Evolutionary conservation across 2,329 filamentous ascomycete genomes (phyloP).

Genomic region (Aspergillus vadensis): DNA sequence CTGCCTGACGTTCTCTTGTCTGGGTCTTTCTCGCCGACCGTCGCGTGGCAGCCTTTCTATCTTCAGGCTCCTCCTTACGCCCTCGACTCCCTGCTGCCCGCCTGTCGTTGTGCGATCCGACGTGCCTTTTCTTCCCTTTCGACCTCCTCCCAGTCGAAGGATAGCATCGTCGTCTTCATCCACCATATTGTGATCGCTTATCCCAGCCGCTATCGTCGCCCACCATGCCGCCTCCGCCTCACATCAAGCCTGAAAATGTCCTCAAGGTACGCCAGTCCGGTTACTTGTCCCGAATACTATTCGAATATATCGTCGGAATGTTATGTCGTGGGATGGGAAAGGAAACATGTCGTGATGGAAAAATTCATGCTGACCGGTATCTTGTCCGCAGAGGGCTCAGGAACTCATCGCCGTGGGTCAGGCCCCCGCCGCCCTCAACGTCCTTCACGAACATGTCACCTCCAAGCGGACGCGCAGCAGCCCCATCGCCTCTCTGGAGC

Average conservation of each 20-base stretch:
- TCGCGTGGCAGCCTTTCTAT: conserved; percentile 40
- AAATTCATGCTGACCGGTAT: conserved; percentile 19
- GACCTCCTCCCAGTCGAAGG: conserved; percentile 7
- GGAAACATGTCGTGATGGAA: not conserved
- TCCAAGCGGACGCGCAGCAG: conserved; percentile 97
- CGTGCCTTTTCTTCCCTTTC: conserved; percentile 19
- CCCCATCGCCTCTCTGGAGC: conserved; percentile 92
- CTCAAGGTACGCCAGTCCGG: conserved; percentile 64
- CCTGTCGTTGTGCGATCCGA: conserved; percentile 26
- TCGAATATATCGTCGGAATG: not conserved
- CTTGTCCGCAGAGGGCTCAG: conserved; percentile 69
- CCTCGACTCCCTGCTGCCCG: conserved; percentile 33
- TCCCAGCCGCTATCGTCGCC: conserved; percentile 39
- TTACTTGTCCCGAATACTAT: not conserved
- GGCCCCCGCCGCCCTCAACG: conserved; percentile 83
- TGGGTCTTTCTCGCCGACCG: conserved; percentile 29
- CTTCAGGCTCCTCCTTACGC: conserved; percentile 22
- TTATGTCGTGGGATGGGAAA: not conserved
- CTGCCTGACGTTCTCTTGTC: conserved; percentile 23
- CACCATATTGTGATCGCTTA: conserved; percentile 20
- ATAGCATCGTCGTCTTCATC: not conserved
- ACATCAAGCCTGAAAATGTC: conserved; percentile 99
- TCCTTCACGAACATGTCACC: conserved; percentile 98
- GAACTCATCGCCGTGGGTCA: conserved; percentile 98
- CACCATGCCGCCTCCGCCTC: conserved; percentile 88